Evolutionary conservation across 768 basidiomycete species (phyloP), one percentile per base, ranked within the genome.

Genomic region (Boletus speciosus): DNA sequence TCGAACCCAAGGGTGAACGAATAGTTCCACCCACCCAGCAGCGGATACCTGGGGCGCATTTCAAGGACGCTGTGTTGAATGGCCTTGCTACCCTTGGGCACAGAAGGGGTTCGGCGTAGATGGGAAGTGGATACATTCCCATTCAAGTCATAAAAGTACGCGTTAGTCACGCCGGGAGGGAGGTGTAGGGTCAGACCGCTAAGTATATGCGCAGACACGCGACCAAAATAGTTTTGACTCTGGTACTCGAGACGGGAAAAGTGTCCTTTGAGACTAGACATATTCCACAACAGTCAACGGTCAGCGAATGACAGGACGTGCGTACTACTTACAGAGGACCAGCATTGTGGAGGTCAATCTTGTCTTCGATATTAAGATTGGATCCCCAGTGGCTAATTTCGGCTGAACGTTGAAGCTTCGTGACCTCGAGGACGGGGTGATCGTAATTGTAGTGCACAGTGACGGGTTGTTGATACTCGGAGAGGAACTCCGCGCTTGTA

Each of bases 301-400:
- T 29, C 40, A 6, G 32, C 14, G 41, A 27, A 41, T 5, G 37
- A 51, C 21, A 34, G 32, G 41, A 41, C 31, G 19, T 23, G 38
- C 15, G 19, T 35, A 25, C 40, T 11, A 81, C 92, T 73, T 66
- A 98, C 96, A 73, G 72, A 12, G 97, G 93, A 5, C 96, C 97
- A 54, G 85, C 88, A 66, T 99, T 99, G 69, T 81, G 80, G n/a
- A 99, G 74, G 53, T 80, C 67, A 56, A 97, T 83, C 34, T 90
- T 81, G 72, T 99, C 94, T 69, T 98, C 84, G 31, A 95, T 87
- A 65, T 98, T 97, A 36, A 99, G 68, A 70, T 97, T 97, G 39
- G 85, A 83, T 34, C 96, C 95, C 97, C 96, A 98, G 67, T 98
- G 96, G 59, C 93, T 96, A 59, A 99, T 85, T 73, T 99, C 96